Conservation (phyloP, 2,329 filamentous ascomycete species). For the Microdochium paspali region DNA sequence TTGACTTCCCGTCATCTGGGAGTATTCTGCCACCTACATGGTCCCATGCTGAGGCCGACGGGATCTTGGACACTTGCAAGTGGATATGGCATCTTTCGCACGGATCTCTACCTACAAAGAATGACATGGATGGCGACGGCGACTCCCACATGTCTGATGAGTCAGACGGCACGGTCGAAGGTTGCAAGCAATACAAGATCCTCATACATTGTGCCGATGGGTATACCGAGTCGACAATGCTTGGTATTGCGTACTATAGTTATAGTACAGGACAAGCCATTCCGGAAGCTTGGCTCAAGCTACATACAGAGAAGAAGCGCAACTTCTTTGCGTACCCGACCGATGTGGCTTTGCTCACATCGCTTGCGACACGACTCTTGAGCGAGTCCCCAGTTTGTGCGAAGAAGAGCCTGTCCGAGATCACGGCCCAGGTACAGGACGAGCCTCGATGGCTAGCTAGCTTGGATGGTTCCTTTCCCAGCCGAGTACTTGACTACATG, state of each 20-base stretch:
- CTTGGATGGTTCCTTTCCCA: slow-evolving; percentile 86
- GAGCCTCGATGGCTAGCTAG: slow-evolving; percentile 74
- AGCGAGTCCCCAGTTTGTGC: slow-evolving; percentile 52
- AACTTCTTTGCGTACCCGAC: slow-evolving; percentile 97
- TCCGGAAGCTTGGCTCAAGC: slow-evolving; percentile 75
- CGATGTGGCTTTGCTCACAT: slow-evolving; percentile 73
- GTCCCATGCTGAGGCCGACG: slow-evolving; percentile 74
- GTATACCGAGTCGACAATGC: slow-evolving; percentile 87
- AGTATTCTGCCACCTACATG: slow-evolving; percentile 79
- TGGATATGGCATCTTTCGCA: slow-evolving; percentile 85
- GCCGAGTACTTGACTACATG: slow-evolving; percentile 84
- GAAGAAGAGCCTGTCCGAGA: slow-evolving; percentile 40
- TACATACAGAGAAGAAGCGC: slow-evolving; percentile 71
- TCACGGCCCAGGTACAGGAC: slow-evolving; percentile 40
- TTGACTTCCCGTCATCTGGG: slow-evolving; percentile 92
- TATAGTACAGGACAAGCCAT: slow-evolving; percentile 76
- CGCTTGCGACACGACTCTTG: slow-evolving; percentile 67
- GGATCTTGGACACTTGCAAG: slow-evolving; percentile 74
- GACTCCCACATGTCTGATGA: slow-evolving; percentile 31
- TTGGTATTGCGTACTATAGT: slow-evolving; percentile 87
- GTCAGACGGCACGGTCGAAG: slow-evolving; percentile 19
- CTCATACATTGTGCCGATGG: slow-evolving; percentile 92
- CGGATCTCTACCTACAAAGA: slow-evolving; percentile 35
- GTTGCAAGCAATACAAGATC: slow-evolving; percentile 51
- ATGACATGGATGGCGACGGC: slow-evolving; percentile 24